phyloP scores from a whole-genome alignment of 768 basidiomycete species.

The Calocybe cyanea region DNA sequence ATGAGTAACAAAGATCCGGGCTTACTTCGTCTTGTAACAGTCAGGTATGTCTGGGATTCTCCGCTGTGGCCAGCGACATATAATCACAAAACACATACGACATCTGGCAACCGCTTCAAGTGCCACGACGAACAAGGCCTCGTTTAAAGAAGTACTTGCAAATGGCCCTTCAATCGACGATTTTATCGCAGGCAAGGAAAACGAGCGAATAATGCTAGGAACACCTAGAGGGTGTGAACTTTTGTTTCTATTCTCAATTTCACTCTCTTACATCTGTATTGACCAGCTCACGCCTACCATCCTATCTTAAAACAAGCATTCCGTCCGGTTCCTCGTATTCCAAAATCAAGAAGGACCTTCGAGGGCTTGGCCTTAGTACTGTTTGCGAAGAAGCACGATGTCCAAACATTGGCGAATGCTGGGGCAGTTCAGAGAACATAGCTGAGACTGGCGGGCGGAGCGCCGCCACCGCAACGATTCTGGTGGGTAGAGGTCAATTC shows the following conservation, averaged over 20 bases:
- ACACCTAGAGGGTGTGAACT: conserved; percentile 55
- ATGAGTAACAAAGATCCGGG: too few species aligned
- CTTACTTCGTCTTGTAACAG: background rate
- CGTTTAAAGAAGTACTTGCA: conserved; percentile 51
- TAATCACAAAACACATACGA: conserved; percentile 27
- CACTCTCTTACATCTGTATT: conserved; percentile 1
- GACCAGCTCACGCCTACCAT: conserved; percentile 77
- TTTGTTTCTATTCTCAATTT: background rate
- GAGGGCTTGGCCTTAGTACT: conserved; percentile 88
- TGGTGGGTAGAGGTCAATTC: conserved; percentile 51
- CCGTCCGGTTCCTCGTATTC: conserved; percentile 86
- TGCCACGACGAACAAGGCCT: conserved; percentile 29
- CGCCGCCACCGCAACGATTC: conserved; percentile 95
- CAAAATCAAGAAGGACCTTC: conserved; percentile 92
- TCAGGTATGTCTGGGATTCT: conserved; percentile 8
- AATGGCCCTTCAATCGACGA: conserved; percentile 77
- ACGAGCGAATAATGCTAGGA: conserved; percentile 65
- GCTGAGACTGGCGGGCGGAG: conserved; percentile 71
- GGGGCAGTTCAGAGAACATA: conserved; percentile 78
- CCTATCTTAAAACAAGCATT: conserved; percentile 86
- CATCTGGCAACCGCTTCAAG: conserved; percentile 46
- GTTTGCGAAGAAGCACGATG: conserved; percentile 99
- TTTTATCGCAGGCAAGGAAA: conserved; percentile 62
- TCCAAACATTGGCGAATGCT: conserved; percentile 99
- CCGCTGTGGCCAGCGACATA: conserved; percentile 10